These are phyloP conservation scores for Phytophthora agathidicida DNA, from an alignment of 352 stramenopile species.

Conservation along the genomic window DNA sequence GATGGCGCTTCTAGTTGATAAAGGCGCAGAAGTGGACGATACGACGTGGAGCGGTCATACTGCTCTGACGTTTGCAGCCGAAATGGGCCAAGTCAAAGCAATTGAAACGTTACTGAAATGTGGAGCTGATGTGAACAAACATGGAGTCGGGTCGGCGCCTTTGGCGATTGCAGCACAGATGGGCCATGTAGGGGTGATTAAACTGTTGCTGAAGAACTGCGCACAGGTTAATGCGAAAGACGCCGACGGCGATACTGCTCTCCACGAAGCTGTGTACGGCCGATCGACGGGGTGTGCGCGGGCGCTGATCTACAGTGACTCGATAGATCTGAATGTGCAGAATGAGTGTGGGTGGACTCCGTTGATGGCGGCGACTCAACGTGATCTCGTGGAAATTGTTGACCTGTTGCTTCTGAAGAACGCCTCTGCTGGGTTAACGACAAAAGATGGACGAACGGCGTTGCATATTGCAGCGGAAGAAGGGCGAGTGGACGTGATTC, in stretches of 20 bases:
- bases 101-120: not conserved
- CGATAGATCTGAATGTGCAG: not conserved
- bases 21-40: slow-evolving; percentile 6
- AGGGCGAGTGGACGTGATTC: slow-evolving; percentile 1
- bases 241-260: slow-evolving; percentile 13
- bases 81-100: slow-evolving; percentile 1
- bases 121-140: not conserved
- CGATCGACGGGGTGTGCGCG: not conserved
- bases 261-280: slow-evolving; percentile 23
- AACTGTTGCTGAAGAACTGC: slow-evolving; percentile 9
- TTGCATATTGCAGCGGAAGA: slow-evolving; percentile 23
- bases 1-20: slow-evolving; percentile 6
- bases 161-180: slow-evolving; percentile 8
- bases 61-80: slow-evolving; percentile 24
- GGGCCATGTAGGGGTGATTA: slow-evolving; percentile 11
- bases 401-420: slow-evolving; percentile 2
- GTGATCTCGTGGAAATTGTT: slow-evolving; percentile 4
- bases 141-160: not conserved
- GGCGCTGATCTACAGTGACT: not conserved
- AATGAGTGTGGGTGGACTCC: slow-evolving; percentile 13
- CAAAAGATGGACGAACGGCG: slow-evolving; percentile 4
- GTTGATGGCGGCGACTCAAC: slow-evolving; percentile 10
- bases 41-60: slow-evolving; percentile 11
- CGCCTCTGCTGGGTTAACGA: not conserved
- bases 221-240: slow-evolving; percentile 7